These are phyloP conservation scores for Tetrahymena malaccensis DNA, from an alignment of 73 alveolate genomes.

Conservation along the genomic window DNA sequence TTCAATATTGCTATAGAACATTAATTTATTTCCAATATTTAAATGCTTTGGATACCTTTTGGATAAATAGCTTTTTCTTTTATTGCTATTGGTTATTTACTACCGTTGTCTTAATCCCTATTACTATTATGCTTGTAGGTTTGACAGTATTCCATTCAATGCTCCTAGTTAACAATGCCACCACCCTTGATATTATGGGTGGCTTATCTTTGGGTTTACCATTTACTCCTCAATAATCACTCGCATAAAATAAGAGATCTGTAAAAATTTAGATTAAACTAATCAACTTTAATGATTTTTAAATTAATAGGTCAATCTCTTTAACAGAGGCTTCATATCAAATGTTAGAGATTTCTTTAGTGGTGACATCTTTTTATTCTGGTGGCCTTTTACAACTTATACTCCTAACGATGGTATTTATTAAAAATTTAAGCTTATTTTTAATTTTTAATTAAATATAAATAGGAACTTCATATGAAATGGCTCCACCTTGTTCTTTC, in stretches of 20 bases:
- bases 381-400: slow-evolving; percentile 9
- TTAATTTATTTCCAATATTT: slow-evolving; percentile 12
- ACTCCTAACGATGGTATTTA: slow-evolving; percentile 31
- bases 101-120: slow-evolving; percentile 15
- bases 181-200: slow-evolving; percentile 33
- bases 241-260: not conserved
- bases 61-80: not conserved
- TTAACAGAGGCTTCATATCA: slow-evolving; percentile 33
- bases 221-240: not conserved
- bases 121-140: slow-evolving; percentile 7
- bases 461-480: slow-evolving; percentile 16
- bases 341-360: slow-evolving; percentile 30
- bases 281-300: not conserved
- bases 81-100: slow-evolving; percentile 21
- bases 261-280: not conserved
- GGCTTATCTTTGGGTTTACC: not conserved
- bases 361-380: slow-evolving; percentile 15
- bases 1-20: slow-evolving; percentile 23
- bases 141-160: slow-evolving; percentile 9
- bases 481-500: slow-evolving; percentile 28
- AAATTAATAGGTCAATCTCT: slow-evolving; percentile 2
- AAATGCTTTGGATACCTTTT: slow-evolving; percentile 2
- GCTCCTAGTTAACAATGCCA: slow-evolving; percentile 8
- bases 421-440: not conserved
- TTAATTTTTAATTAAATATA: not conserved